Percentiles rank a stretch among this genome's conserved stretches.
Conservation (phyloP, 345 rosid genomes). For the Punica granatum region DNA sequence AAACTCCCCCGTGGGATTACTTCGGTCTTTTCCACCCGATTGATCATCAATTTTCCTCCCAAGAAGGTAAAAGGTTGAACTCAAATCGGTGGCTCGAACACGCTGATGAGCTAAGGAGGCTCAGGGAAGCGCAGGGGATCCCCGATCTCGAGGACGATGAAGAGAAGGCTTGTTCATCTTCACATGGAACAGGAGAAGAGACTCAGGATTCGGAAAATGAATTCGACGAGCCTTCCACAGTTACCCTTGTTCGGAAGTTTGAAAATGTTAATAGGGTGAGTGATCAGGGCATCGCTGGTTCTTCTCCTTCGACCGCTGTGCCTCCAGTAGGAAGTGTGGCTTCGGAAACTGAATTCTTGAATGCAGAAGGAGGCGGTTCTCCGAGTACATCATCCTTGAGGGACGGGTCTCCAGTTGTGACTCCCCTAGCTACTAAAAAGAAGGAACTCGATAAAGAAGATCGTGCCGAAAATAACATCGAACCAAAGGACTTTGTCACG, state of each 20-base stretch:
- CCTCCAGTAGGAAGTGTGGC: slow-evolving; percentile 32
- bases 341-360: slow-evolving; percentile 41
- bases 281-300: slow-evolving; percentile 33
- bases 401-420: slow-evolving; percentile 27
- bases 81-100: slow-evolving; percentile 29
- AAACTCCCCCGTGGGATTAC: slow-evolving; percentile 80
- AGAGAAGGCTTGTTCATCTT: slow-evolving; percentile 47
- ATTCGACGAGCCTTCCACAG: slow-evolving; percentile 71
- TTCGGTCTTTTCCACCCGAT: slow-evolving; percentile 66
- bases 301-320: slow-evolving; percentile 36
- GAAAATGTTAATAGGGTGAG: slow-evolving; percentile 65
- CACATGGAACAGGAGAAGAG: slow-evolving; percentile 39
- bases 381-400: slow-evolving; percentile 57
- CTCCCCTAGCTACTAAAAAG: slow-evolving; percentile 29
- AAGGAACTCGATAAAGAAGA: slow-evolving; percentile 41
- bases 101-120: slow-evolving; percentile 45
- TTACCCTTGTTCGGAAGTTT: slow-evolving; percentile 71
- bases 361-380: slow-evolving; percentile 45
- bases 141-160: slow-evolving; percentile 68
- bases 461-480: slow-evolving; percentile 36
- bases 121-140: slow-evolving; percentile 59
- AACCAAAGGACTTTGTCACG: slow-evolving; percentile 70
- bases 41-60: slow-evolving; percentile 50
- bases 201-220: slow-evolving; percentile 72
- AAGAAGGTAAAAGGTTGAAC: slow-evolving; percentile 30